Evolutionary conservation across 768 basidiomycete species (phyloP), one percentile per base, ranked within the genome.

Genomic region (Hygrocybe punicea): DNA sequence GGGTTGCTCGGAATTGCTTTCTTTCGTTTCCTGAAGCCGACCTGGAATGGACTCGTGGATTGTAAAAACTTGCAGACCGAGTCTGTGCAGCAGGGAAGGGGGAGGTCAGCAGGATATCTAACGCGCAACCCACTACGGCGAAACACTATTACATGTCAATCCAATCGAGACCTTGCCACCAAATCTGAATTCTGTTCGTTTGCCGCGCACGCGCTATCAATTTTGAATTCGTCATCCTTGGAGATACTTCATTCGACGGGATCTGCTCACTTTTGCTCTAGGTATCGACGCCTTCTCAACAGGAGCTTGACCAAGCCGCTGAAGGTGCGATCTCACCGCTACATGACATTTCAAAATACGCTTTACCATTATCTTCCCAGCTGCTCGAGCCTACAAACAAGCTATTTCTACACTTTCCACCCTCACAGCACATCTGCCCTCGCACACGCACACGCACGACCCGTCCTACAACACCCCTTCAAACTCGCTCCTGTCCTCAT

Each of bases 321-420:
- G 84, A 86, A 77, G 84, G 84, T 84, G 54, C 39, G 63, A 37
- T 55, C 13, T 16, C 13, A 51, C 37, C 23, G 48, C 17, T 48
- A 50, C 48, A 13, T 40, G 24, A 51, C 55, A 39, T 1, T 23
- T 53, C 44, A 29, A 34, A 19, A 11, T 46, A 34, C 25, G 33
- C 10, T 50, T 17, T 51, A n/a, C n/a, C n/a, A n/a, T n/a, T n/a
- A n/a, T n/a, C n/a, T 51, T 21, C 57, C 21, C 59, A 90, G 90
- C 89, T 57, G 70, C 81, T 13, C 81, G 84, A 59, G 90, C 89
- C 10, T 91, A 90, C 73, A 86, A 81, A 66, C 83, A 89, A 69
- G 91, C 91, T 10, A 69, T 89, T 57, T 67, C 80, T 7, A 89
- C 88, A 3, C 76, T 93, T 17, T 73, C 84, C 2, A 78, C 83